Conservation (phyloP, 2,329 filamentous ascomycete species). For the Uncinocarpus reesii region DNA sequence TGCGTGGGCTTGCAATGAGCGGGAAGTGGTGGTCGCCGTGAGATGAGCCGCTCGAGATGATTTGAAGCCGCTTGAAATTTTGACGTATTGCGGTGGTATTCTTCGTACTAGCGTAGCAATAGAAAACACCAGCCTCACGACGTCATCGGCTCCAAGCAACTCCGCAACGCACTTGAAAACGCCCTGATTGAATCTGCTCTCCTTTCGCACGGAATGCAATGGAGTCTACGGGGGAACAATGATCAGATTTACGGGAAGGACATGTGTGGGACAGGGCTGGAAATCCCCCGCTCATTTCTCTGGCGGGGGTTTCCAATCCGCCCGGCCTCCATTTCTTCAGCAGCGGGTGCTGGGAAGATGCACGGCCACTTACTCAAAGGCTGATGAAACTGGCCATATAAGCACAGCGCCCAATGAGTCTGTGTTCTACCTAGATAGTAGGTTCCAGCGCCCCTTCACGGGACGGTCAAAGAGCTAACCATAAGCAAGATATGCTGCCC, state of each 20-base stretch:
- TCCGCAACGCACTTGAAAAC: neutral
- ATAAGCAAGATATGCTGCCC: slow-evolving; percentile 64
- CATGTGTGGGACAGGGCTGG: slow-evolving; percentile 1
- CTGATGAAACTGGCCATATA: slow-evolving; percentile 58
- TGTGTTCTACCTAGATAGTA: slow-evolving; percentile 83
- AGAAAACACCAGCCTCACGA: neutral
- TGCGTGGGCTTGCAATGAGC: neutral
- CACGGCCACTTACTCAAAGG: slow-evolving; percentile 6
- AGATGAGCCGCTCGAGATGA: neutral
- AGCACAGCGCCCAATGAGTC: slow-evolving; percentile 63
- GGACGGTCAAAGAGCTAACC: neutral
- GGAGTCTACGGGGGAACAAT: slow-evolving; percentile 5
- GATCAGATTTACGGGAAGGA: slow-evolving; percentile 11
- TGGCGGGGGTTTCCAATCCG: neutral
- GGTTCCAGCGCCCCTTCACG: slow-evolving; percentile 22
- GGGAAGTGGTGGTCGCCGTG: neutral
- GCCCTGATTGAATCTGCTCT: neutral
- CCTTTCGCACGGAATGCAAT: neutral
- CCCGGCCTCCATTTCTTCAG: neutral
- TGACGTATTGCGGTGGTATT: slow-evolving; percentile 4
- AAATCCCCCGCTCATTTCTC: neutral
- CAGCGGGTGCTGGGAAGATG: neutral
- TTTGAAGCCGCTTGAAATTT: slow-evolving; percentile 4
- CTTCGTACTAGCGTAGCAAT: slow-evolving; percentile 4
- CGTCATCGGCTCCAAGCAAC: slow-evolving; percentile 2